Evolutionary conservation across 352 stramenopile species (phyloP).

Genomic region (Pythium monospermum): DNA sequence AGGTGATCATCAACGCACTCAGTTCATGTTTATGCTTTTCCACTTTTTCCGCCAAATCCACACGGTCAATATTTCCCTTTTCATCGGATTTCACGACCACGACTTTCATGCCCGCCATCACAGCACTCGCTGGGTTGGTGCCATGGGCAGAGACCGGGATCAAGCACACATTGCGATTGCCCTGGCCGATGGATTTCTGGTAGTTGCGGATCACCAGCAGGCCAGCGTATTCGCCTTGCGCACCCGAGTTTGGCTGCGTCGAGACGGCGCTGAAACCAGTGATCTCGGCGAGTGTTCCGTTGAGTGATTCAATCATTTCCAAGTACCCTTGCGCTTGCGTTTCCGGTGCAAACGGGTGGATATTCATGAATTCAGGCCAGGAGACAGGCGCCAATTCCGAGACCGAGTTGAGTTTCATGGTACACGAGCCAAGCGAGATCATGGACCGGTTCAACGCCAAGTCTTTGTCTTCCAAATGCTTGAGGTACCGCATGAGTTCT

Average conservation of each 20-base stretch:
- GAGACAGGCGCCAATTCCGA: conserved; percentile 96
- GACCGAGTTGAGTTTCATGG: conserved; percentile 99
- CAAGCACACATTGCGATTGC: conserved; percentile 96
- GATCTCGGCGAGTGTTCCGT: conserved; percentile 96
- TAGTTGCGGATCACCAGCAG: conserved; percentile 97
- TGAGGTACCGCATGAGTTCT: conserved; percentile 95
- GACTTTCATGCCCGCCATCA: conserved; percentile 99
- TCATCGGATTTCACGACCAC: conserved; percentile 96
- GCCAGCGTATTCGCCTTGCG: conserved; percentile 97
- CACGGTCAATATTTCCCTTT: conserved; percentile 94
- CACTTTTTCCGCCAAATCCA: conserved; percentile 94
- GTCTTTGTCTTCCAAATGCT: conserved; percentile 97
- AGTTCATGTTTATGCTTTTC: conserved; percentile 95
- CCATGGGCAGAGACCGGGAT: conserved; percentile 98
- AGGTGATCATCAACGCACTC: conserved; percentile 99
- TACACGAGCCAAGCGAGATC: conserved; percentile 99
- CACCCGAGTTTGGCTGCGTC: conserved; percentile 97
- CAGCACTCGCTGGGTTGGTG: conserved; percentile 96
- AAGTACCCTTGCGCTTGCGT: conserved; percentile 95
- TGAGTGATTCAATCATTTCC: conserved; percentile 96
- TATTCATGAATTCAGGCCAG: conserved; percentile 96
- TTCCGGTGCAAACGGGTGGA: conserved; percentile 97
- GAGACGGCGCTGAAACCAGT: conserved; percentile 98
- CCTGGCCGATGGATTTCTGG: conserved; percentile 88
- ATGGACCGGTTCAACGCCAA: conserved; percentile 99